Percentiles rank a stretch among this genome's conserved stretches.
Evolutionary conservation across 345 rosid species (phyloP).

Genomic region (Eucalyptus sideroxylon): DNA sequence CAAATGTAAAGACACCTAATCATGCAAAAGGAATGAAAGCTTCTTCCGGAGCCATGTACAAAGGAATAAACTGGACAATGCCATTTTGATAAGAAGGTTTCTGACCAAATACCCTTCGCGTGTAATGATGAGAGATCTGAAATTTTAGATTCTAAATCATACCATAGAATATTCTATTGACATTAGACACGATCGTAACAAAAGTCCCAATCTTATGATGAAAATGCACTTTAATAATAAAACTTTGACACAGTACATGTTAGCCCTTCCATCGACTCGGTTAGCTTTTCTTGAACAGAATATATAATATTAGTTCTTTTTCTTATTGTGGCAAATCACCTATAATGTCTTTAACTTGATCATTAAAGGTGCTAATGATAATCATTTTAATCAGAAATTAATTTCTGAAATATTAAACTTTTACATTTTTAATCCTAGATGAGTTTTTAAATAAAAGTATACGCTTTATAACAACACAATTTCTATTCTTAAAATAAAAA

Average conservation of each 20-base stretch:
- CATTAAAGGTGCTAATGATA: too few relatives aligned
- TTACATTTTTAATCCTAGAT: too few relatives aligned
- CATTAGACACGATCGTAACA: not conserved
- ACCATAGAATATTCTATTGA: not conserved
- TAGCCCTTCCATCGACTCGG: not conserved
- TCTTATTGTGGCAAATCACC: accelerated
- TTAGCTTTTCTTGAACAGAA: not conserved
- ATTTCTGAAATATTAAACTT: accelerated
- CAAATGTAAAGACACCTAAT: not conserved
- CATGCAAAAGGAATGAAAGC: not conserved
- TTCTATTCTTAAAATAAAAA: too few relatives aligned
- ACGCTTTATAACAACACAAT: accelerated
- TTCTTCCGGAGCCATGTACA: not conserved
- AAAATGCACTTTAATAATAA: too few relatives aligned
- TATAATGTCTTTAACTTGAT: too few relatives aligned
- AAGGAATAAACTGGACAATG: not conserved
- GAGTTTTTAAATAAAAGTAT: too few relatives aligned
- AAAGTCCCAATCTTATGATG: too few relatives aligned
- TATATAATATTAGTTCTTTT: not conserved
- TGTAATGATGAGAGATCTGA: not conserved
- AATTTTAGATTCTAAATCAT: not conserved
- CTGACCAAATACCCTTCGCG: not conserved
- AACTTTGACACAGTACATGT: not conserved
- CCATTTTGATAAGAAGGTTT: not conserved
- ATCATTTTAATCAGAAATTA: accelerated